A percentile compares a stretch with the other conserved stretches of the same genome.
phyloP scores from a whole-genome alignment of 148 eudicot genomes.

The Chenopodium album region DNA sequence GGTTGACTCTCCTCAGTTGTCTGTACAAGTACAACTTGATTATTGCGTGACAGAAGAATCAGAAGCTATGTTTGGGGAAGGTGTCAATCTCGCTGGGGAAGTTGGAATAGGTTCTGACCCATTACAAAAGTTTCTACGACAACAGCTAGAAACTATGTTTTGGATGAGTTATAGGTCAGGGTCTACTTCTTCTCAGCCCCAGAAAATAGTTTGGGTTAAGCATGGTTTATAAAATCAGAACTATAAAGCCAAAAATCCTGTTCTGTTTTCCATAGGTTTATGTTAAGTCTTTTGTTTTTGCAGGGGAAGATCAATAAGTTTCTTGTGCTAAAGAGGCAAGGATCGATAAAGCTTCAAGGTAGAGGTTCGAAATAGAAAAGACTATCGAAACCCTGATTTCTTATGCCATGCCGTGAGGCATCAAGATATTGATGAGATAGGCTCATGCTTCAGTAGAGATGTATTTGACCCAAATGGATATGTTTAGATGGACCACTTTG shows the following conservation, averaged over 20 bases:
- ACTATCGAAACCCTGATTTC: conserved; percentile 94
- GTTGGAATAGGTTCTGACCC: conserved; percentile 49
- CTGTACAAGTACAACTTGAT: conserved; percentile 38
- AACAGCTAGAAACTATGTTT: conserved; percentile 59
- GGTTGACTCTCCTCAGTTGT: conserved; percentile 46
- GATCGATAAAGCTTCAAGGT: conserved; percentile 69
- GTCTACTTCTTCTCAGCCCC: neutral
- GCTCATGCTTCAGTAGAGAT: conserved; percentile 91
- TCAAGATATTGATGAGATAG: conserved; percentile 92
- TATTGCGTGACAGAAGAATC: conserved; percentile 34
- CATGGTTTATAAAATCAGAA: too few relatives aligned
- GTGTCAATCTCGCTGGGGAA: conserved; percentile 37
- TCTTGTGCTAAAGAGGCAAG: conserved; percentile 59
- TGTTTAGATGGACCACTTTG: conserved; percentile 77
- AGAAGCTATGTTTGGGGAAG: conserved; percentile 39
- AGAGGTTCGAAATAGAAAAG: conserved; percentile 94
- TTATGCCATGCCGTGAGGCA: conserved; percentile 94
- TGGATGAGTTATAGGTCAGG: conserved; percentile 72
- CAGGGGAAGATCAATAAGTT: conserved; percentile 82
- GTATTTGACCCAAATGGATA: conserved; percentile 98
- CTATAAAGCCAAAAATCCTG: neutral
- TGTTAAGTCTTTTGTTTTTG: conserved; percentile 19
- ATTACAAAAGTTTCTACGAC: conserved; percentile 65
- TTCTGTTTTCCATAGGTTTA: neutral
- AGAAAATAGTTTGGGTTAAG: too few relatives aligned